phyloP scores from a whole-genome alignment of 352 stramenopile species.

The Phytophthora boehmeriae region DNA sequence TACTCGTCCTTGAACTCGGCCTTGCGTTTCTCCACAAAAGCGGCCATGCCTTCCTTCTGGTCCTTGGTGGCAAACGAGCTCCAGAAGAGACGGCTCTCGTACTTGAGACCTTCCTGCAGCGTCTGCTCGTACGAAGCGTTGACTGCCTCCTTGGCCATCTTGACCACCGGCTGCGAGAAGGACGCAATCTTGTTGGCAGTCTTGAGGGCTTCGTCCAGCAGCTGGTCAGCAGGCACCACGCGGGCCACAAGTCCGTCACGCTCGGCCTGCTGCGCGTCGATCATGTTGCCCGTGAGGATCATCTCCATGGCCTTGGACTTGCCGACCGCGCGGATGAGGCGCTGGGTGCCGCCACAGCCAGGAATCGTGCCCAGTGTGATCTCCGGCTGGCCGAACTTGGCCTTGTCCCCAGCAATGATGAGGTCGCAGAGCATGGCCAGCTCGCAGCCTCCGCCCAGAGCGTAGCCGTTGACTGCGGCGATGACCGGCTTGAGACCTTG shows the following conservation, averaged over 20 bases:
- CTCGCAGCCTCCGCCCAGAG: slow-evolving; percentile 97
- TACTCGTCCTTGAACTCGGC: slow-evolving; percentile 95
- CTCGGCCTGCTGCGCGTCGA: slow-evolving; percentile 95
- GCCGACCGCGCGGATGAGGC: slow-evolving; percentile 96
- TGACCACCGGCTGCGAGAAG: slow-evolving; percentile 95
- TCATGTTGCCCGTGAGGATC: slow-evolving; percentile 97
- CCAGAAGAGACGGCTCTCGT: slow-evolving; percentile 98
- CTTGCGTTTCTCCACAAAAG: slow-evolving; percentile 98
- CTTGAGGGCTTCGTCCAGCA: slow-evolving; percentile 95
- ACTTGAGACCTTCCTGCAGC: slow-evolving; percentile 95
- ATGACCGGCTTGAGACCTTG: slow-evolving; percentile 95
- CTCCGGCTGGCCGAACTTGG: slow-evolving; percentile 99
- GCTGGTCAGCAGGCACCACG: slow-evolving; percentile 91
- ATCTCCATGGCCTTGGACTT: slow-evolving; percentile 99
- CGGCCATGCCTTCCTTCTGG: slow-evolving; percentile 96
- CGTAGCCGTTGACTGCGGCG: slow-evolving; percentile 98
- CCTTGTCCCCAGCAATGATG: slow-evolving; percentile 95
- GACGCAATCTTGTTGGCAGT: slow-evolving; percentile 96
- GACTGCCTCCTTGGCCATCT: slow-evolving; percentile 97
- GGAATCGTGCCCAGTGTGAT: slow-evolving; percentile 98
- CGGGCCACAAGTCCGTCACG: slow-evolving; percentile 93
- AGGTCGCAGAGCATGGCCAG: slow-evolving; percentile 99
- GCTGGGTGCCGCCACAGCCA: slow-evolving; percentile 96
- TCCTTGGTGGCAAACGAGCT: slow-evolving; percentile 96
- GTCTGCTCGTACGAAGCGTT: slow-evolving; percentile 94